Base-by-base conservation (phyloP, 1,284 basidiomycete species). In the Papiliotrema fonsecae region DNA sequence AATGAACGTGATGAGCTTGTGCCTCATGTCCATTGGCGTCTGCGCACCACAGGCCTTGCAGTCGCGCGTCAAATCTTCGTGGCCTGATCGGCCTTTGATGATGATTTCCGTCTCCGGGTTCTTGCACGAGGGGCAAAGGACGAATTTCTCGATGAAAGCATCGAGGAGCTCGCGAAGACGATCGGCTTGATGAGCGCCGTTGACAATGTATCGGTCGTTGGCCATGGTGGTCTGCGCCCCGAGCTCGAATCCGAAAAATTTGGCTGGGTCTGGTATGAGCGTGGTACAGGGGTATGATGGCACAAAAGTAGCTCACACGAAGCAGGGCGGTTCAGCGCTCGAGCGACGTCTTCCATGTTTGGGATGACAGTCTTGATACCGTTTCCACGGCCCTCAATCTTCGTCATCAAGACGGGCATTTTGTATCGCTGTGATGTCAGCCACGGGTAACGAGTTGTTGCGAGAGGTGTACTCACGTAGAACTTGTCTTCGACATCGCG, bases 321-420 rank as follows among this genome's bases (percentile, higher is more conserved):
- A 27, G 96, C 88, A 56, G 96, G 94, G 57, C 96, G 86, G 71
- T 86, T 90, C 64, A 99, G 82, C 35, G 96, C 91, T 51, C 91
- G 86, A 44, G 94, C 90, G 60, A 99, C 88, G 76, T 98, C 96
- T 56, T 90, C 84, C 92, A 99, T 97, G 78, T 99, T 99, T 40
- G 91, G 91, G 49, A 96, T 77, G 68, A 97, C 92, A 35, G 96
- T 99, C 79, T 99, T 99, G 78, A 99, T 98, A 59, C 96, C 96
- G 72, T 99, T 99, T 50, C 96, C 96, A 75, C 92, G 92, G 65
- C 96, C 96, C 77, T 99, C 96, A 46, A 98, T 93, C 79, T 98
- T 98, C 61, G 88, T 97, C 62, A 83, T 81, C 54, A 98, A 82
- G 54, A 93, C 76, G 45, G 96, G 96, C 96, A 99, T 99, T 64